Conservation (phyloP, 2,329 filamentous ascomycete genomes). For the Aquanectria penicillioides region DNA sequence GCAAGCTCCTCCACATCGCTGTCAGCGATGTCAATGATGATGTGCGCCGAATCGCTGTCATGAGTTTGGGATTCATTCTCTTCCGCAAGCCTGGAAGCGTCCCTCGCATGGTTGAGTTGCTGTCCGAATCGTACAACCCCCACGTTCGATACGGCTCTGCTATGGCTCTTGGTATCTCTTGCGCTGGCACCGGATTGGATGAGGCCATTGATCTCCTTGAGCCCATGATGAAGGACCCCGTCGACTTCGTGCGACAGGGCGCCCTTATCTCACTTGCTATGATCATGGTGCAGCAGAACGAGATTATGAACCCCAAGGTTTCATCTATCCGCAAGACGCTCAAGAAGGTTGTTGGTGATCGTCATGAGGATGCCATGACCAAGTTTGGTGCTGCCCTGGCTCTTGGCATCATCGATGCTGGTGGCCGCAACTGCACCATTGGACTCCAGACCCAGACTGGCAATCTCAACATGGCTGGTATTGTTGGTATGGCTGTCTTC, state of each 20-base stretch:
- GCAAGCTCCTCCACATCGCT: slow-evolving; percentile 92
- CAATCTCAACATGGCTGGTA: slow-evolving; percentile 98
- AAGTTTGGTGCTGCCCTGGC: slow-evolving; percentile 97
- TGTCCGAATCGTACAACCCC: slow-evolving; percentile 98
- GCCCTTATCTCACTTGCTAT: slow-evolving; percentile 93
- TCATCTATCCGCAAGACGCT: slow-evolving; percentile 89
- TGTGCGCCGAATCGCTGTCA: slow-evolving; percentile 93
- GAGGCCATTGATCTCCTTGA: slow-evolving; percentile 97
- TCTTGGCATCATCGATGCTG: slow-evolving; percentile 96
- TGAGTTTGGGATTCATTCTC: slow-evolving; percentile 97
- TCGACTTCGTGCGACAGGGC: slow-evolving; percentile 97
- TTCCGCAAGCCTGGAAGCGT: slow-evolving; percentile 98
- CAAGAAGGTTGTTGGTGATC: slow-evolving; percentile 91
- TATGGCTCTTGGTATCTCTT: slow-evolving; percentile 98
- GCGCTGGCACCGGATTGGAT: slow-evolving; percentile 92
- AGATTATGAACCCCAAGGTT: slow-evolving; percentile 98
- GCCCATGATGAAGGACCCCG: slow-evolving; percentile 99
- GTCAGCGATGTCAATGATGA: slow-evolving; percentile 99
- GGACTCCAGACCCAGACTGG: slow-evolving; percentile 97
- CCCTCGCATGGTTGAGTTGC: slow-evolving; percentile 96
- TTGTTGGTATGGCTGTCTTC: slow-evolving; percentile 97
- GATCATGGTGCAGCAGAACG: slow-evolving; percentile 99
- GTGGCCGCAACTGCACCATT: slow-evolving; percentile 98
- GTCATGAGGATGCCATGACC: slow-evolving; percentile 99
- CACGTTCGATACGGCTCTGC: slow-evolving; percentile 98